phyloP scores from a whole-genome alignment of 1,139 yeast genomes.

The Yamadazyma spencermartinsiae region DNA sequence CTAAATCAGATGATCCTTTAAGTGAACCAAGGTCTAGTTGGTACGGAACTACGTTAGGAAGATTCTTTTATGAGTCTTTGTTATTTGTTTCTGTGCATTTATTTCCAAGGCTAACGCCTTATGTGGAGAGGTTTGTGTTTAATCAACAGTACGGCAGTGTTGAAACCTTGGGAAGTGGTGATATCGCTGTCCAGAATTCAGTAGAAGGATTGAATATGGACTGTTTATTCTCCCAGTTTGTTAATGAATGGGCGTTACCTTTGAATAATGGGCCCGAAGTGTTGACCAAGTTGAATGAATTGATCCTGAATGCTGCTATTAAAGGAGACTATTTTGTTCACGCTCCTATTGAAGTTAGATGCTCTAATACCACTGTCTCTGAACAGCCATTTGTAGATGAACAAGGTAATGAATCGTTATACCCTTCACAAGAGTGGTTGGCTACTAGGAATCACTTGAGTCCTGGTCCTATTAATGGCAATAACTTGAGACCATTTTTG shows the following conservation, averaged over 20 bases:
- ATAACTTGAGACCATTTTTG: slow-evolving; percentile 73
- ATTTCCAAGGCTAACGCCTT: slow-evolving; percentile 76
- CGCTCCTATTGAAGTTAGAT: slow-evolving; percentile 93
- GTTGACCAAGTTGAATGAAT: slow-evolving; percentile 59
- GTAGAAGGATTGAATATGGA: slow-evolving; percentile 94
- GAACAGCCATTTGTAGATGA: slow-evolving; percentile 41
- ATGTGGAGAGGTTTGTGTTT: slow-evolving; percentile 81
- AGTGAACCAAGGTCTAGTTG: slow-evolving; percentile 74
- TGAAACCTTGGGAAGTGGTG: slow-evolving; percentile 68
- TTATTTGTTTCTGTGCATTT: slow-evolving; percentile 78
- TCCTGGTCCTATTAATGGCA: slow-evolving; percentile 82
- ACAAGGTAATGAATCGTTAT: slow-evolving; percentile 47
- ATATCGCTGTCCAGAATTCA: slow-evolving; percentile 72
- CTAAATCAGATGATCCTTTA: slow-evolving; percentile 62
- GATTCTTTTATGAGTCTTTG: slow-evolving; percentile 75
- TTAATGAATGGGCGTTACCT: slow-evolving; percentile 96
- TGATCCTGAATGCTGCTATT: slow-evolving; percentile 61
- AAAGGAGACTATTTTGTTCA: slow-evolving; percentile 75
- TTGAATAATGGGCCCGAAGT: slow-evolving; percentile 73
- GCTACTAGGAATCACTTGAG: slow-evolving; percentile 36
- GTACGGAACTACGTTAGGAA: slow-evolving; percentile 80
- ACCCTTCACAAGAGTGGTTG: slow-evolving; percentile 44
- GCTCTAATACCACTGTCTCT: slow-evolving; percentile 76
- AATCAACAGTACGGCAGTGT: slow-evolving; percentile 77
- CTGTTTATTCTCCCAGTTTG: slow-evolving; percentile 91